Evolutionary conservation across 805 yeast genomes (phyloP), one percentile per base, ranked within the genome.

Genomic region (Yarrowia hollandica): DNA sequence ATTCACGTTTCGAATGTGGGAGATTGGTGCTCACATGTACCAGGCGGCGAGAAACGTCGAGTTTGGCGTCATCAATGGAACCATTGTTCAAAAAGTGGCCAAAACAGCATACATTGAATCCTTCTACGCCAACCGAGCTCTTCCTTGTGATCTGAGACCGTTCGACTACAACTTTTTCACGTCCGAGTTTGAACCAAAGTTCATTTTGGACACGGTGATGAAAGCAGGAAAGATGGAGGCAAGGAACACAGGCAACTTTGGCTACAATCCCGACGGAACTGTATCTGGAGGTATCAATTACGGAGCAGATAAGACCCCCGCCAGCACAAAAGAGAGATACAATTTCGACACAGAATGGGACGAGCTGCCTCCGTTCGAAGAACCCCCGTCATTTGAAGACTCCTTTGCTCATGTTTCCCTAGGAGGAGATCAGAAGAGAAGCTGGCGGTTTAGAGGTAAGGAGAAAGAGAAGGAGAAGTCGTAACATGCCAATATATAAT

Each of bases 1-100:
- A 16, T 22, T 48, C 2, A 31, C 55, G 1, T 48, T 31, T 33
- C n/a, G 55, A 48, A 48, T 48, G 55, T 48, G 55, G 55, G 55
- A 48, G 30, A 48, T 48, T 31, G 55, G 55, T 12, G 39, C 55
- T 22, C 55, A 48, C 39, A 48, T 48, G 28, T 48, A 33, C 39
- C 55, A 48, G 30, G 55, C 55, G 11, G 55, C 55, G 1, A 23
- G 30, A 1, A 30, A 31, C 8, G 39, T 22, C 3, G 55, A 48
- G 12, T 48, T 48, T 15, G 55, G 55, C 10, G 55, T 48, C 15
- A 48, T 15, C 23, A 48, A 48, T 18, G 21, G 39, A 2, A 11
- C 22, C 15, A 33, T 48, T 31, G 55, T 39, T 9, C 15, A 5
- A 21, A 33, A n/a, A 1, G 39, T 48, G 15, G 15, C 28, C n/a